phyloP scores from a whole-genome alignment of 331 rosid genomes.

The Pyrus hybrid region DNA sequence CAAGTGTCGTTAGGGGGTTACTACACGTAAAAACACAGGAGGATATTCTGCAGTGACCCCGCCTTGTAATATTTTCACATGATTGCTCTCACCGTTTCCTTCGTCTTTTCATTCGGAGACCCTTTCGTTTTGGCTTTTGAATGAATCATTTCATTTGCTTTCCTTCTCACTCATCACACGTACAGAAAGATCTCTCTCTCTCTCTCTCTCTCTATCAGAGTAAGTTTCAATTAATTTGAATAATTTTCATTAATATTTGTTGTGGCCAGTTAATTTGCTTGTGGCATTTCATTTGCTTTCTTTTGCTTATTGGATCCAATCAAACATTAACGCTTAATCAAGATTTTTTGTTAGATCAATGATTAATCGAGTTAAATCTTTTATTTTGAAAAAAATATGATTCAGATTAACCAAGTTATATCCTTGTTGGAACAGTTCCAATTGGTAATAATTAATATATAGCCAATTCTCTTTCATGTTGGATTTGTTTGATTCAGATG shows the following conservation, averaged over 20 bases:
- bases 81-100: neutral
- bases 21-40: neutral
- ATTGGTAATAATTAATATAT: neutral
- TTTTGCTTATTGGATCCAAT: neutral
- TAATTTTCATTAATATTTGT: neutral
- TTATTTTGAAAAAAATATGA: too few species aligned
- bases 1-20: neutral
- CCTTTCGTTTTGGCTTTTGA: neutral
- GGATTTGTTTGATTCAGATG: neutral
- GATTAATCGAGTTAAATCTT: neutral
- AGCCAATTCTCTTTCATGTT: neutral
- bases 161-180: neutral
- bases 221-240: neutral
- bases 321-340: too few species aligned
- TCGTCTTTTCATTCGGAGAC: slow-evolving; percentile 3
- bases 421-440: neutral
- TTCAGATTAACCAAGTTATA: neutral
- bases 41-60: neutral
- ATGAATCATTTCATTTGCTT: neutral
- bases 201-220: neutral
- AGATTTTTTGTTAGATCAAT: neutral
- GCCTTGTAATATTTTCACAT: neutral
- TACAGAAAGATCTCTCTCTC: neutral
- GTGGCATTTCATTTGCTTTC: neutral
- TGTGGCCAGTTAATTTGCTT: neutral